phyloP scores from a whole-genome alignment of 2,329 filamentous ascomycete genomes.

The Fusarium newnesense region DNA sequence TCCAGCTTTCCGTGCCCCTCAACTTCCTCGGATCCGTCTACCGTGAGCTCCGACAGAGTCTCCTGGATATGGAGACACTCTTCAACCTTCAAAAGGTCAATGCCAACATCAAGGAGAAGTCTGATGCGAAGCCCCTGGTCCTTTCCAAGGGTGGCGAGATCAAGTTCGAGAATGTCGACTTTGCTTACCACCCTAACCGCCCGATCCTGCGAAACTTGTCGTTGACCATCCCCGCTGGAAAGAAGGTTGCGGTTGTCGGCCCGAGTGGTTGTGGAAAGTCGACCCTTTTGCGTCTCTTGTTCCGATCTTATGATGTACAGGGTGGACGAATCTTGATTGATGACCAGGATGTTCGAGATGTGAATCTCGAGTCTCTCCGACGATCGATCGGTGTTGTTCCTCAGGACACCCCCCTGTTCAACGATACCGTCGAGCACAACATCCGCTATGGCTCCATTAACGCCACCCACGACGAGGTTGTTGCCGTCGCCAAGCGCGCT shows the following conservation, averaged over 20 bases:
- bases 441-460: constrained; percentile 90
- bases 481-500: constrained; percentile 82
- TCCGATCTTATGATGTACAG: constrained; percentile 94
- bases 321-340: constrained; percentile 88
- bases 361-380: constrained; percentile 84
- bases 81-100: constrained; percentile 99
- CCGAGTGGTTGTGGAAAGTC: constrained; percentile 97
- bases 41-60: constrained; percentile 90
- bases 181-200: constrained; percentile 88
- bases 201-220: constrained; percentile 87
- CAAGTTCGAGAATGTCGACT: constrained; percentile 92
- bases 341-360: constrained; percentile 87
- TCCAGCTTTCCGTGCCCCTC: constrained; percentile 94
- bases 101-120: constrained; percentile 81
- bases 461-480: constrained; percentile 77
- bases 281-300: constrained; percentile 88
- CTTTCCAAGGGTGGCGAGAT: constrained; percentile 87
- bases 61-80: constrained; percentile 98
- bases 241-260: constrained; percentile 95
- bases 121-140: constrained; percentile 76
- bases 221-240: constrained; percentile 91
- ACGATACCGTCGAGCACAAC: constrained; percentile 95
- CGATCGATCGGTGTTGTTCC: constrained; percentile 93
- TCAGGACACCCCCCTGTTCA: constrained; percentile 97
- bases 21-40: constrained; percentile 99